Percentiles rank a stretch among this genome's conserved stretches.
phyloP scores from a whole-genome alignment of 805 yeast species.

The Lachancea thermotolerans region DNA sequence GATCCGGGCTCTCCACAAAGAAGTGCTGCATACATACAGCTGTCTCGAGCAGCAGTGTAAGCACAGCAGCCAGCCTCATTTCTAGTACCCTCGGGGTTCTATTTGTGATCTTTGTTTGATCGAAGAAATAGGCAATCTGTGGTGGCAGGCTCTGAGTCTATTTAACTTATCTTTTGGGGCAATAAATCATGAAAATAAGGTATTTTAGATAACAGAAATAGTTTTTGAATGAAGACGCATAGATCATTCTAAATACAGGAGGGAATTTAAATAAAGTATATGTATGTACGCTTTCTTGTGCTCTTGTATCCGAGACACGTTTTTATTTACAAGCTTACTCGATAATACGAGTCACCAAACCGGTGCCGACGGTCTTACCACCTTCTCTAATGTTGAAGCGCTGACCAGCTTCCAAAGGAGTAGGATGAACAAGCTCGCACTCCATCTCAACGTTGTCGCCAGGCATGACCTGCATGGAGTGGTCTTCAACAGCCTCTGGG shows the following conservation, averaged over 20 bases:
- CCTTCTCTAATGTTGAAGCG: slow-evolving; percentile 99
- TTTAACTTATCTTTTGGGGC: no score
- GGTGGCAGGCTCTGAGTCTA: no score
- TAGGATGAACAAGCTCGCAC: slow-evolving; percentile 81
- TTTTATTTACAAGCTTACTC: slow-evolving; percentile 33
- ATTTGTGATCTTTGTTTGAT: no score
- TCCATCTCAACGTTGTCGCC: slow-evolving; percentile 98
- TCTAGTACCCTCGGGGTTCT: no score
- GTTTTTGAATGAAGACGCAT: no score
- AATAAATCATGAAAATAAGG: no score
- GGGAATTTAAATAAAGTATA: no score
- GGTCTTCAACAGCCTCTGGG: slow-evolving; percentile 80
- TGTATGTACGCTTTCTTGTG: not conserved
- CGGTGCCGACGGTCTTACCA: slow-evolving; percentile 98
- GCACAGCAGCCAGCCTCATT: no score
- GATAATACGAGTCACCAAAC: slow-evolving; percentile 87
- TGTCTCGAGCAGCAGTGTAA: not conserved
- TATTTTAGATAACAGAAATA: no score
- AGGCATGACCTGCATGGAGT: slow-evolving; percentile 87
- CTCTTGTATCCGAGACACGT: not conserved
- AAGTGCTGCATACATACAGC: slow-evolving; percentile 2
- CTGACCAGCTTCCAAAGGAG: slow-evolving; percentile 93
- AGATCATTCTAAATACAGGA: no score
- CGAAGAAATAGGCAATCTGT: no score
- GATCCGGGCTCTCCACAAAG: slow-evolving; percentile 11